Evolutionary conservation across 1,139 yeast genomes (phyloP).

Genomic region (Saccharomyces hybrid): DNA sequence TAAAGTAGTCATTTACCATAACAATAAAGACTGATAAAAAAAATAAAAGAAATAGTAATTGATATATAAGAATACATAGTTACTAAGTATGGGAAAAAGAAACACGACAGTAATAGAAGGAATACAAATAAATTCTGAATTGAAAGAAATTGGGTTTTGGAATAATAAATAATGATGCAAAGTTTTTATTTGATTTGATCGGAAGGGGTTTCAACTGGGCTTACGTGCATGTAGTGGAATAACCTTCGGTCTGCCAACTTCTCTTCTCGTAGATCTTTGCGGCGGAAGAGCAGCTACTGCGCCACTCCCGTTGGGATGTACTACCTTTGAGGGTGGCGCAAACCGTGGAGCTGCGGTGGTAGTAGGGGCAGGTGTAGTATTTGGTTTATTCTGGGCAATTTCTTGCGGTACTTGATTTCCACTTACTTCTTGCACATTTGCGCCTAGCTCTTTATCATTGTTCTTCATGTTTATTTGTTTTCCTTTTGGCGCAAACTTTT

Average conservation of each 20-base stretch:
- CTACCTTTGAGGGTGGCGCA: constrained; percentile 22
- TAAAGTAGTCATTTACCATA: too few relatives aligned
- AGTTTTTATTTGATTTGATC: not conserved
- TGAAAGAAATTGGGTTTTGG: not conserved
- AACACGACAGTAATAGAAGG: not conserved
- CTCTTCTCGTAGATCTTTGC: constrained; percentile 16
- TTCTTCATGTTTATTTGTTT: constrained; percentile 14
- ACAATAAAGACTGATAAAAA: not conserved
- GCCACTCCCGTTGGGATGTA: constrained; percentile 20
- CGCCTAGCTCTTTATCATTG: not conserved
- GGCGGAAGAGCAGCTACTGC: not conserved
- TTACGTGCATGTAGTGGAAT: constrained; percentile 13
- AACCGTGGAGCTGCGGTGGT: constrained; percentile 7
- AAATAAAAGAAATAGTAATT: not conserved
- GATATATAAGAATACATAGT: not conserved
- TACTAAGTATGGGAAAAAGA: not conserved
- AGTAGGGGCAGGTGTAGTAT: not conserved
- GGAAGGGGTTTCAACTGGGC: constrained; percentile 2
- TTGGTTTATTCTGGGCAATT: not conserved
- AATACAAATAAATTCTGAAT: not conserved
- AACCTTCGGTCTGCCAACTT: constrained; percentile 28
- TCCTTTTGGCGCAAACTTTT: constrained; percentile 30
- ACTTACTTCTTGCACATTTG: not conserved
- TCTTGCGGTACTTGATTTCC: constrained; percentile 1
- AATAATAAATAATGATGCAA: not conserved